Conservation (phyloP, 1,284 basidiomycete genomes). For the Melampsora americana region DNA sequence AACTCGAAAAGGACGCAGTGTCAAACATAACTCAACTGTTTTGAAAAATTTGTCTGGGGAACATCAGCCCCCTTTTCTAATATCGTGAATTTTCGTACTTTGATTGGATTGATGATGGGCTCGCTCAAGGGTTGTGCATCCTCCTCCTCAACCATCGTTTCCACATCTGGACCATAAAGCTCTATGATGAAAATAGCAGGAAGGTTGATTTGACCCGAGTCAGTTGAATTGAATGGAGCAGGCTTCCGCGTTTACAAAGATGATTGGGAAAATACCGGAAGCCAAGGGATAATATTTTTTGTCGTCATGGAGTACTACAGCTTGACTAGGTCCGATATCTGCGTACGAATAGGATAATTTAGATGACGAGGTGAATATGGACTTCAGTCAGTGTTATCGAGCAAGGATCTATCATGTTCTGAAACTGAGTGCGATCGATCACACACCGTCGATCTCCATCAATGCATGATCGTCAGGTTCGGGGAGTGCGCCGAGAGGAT, state of each 20-base stretch:
- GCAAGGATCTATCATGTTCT: neutral
- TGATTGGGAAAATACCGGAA: conserved; percentile 18
- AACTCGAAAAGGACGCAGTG: neutral
- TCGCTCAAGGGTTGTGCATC: conserved; percentile 92
- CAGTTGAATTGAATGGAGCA: no score
- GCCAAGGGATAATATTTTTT: conserved; percentile 55
- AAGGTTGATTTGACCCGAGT: no score
- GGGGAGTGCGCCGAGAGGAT: conserved; percentile 22
- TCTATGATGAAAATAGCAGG: conserved; percentile 45
- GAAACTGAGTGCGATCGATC: conserved; percentile 1
- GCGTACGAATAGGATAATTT: no score
- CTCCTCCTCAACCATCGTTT: conserved; percentile 81
- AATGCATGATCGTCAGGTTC: conserved; percentile 36
- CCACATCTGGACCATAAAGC: conserved; percentile 54
- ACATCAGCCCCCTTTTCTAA: conserved; percentile 69
- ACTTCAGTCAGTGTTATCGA: neutral
- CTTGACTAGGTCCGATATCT: conserved; percentile 51
- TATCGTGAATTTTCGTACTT: conserved; percentile 83
- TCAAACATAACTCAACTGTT: conserved; percentile 65
- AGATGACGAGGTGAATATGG: neutral
- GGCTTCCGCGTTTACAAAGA: neutral
- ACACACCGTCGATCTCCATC: conserved; percentile 43
- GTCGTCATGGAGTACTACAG: conserved; percentile 54
- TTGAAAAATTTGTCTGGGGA: conserved; percentile 88
- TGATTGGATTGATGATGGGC: conserved; percentile 92